A percentile compares a stretch with the other conserved stretches of the same genome.
Evolutionary conservation across 2,329 filamentous ascomycete species (phyloP).

Genomic region (Claviceps citrina): DNA sequence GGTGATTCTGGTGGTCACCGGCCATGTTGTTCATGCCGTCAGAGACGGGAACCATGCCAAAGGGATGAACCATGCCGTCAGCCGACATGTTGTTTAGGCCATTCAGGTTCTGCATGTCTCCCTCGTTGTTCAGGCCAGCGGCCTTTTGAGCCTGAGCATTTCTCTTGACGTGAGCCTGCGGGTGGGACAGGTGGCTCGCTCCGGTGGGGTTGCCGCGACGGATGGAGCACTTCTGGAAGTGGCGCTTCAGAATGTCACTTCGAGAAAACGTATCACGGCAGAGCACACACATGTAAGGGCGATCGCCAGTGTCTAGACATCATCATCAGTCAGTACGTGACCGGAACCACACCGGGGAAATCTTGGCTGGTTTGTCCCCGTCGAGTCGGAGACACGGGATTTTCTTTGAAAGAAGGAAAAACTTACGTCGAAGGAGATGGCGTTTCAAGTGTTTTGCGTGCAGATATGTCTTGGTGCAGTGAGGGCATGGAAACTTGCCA

Average conservation of each 20-base stretch:
- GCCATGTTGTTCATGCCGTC: slow-evolving; percentile 45
- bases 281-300: slow-evolving; percentile 93
- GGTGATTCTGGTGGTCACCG: slow-evolving; percentile 42
- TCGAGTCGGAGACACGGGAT: too few species aligned
- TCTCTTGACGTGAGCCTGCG: slow-evolving; percentile 78
- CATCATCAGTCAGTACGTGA: slow-evolving; percentile 14
- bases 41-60: slow-evolving; percentile 39
- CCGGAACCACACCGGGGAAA: slow-evolving; percentile 17
- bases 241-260: slow-evolving; percentile 94
- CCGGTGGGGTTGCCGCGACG: slow-evolving; percentile 90
- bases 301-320: slow-evolving; percentile 74
- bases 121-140: slow-evolving; percentile 35
- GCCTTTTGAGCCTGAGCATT: slow-evolving; percentile 44
- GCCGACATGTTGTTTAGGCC: slow-evolving; percentile 42
- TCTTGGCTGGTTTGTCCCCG: too few species aligned
- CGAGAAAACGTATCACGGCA: slow-evolving; percentile 97
- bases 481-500: slow-evolving; percentile 93
- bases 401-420: neutral
- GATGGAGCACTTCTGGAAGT: slow-evolving; percentile 98
- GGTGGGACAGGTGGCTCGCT: slow-evolving; percentile 85
- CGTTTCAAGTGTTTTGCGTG: slow-evolving; percentile 96
- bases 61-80: slow-evolving; percentile 42
- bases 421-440: slow-evolving; percentile 89
- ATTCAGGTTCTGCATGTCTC: slow-evolving; percentile 44
- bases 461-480: slow-evolving; percentile 95